These are phyloP conservation scores for Anthostomella pinea DNA, from an alignment of 2,329 filamentous ascomycete genomes.

Conservation along the genomic window DNA sequence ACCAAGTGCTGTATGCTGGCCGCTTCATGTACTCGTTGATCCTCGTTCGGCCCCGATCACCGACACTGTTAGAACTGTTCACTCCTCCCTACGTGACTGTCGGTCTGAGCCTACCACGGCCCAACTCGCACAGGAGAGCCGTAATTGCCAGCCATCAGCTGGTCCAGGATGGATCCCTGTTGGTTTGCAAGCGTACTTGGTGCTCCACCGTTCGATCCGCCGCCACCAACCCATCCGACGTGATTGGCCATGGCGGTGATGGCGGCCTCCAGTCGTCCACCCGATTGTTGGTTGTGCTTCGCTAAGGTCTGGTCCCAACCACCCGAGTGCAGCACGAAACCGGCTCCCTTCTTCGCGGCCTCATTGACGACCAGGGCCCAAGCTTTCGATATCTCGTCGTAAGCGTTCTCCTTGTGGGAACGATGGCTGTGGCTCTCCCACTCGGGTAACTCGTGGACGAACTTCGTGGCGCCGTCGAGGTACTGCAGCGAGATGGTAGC, in stretches of 20 bases:
- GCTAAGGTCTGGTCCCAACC: slow-evolving; percentile 88
- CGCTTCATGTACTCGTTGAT: slow-evolving; percentile 4
- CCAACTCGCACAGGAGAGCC: slow-evolving; percentile 60
- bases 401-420: slow-evolving; percentile 90
- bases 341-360: slow-evolving; percentile 84
- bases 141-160: slow-evolving; percentile 60
- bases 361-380: slow-evolving; percentile 92
- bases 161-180: slow-evolving; percentile 59
- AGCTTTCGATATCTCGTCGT: slow-evolving; percentile 91
- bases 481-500: slow-evolving; percentile 81
- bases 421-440: slow-evolving; percentile 89
- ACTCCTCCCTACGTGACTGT: not conserved
- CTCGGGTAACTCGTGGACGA: slow-evolving; percentile 84
- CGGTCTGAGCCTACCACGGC: slow-evolving; percentile 47
- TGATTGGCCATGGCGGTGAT: slow-evolving; percentile 72
- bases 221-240: slow-evolving; percentile 72
- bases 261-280: slow-evolving; percentile 76
- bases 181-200: slow-evolving; percentile 36
- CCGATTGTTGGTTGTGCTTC: slow-evolving; percentile 84
- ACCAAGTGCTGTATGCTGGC: slow-evolving; percentile 7
- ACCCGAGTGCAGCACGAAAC: slow-evolving; percentile 83
- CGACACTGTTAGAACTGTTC: not conserved
- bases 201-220: slow-evolving; percentile 14
- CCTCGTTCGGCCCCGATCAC: slow-evolving; percentile 3
- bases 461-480: slow-evolving; percentile 83